Base-by-base conservation (phyloP, 2,329 filamentous ascomycete genomes). In the Talaromyces sp. region DNA sequence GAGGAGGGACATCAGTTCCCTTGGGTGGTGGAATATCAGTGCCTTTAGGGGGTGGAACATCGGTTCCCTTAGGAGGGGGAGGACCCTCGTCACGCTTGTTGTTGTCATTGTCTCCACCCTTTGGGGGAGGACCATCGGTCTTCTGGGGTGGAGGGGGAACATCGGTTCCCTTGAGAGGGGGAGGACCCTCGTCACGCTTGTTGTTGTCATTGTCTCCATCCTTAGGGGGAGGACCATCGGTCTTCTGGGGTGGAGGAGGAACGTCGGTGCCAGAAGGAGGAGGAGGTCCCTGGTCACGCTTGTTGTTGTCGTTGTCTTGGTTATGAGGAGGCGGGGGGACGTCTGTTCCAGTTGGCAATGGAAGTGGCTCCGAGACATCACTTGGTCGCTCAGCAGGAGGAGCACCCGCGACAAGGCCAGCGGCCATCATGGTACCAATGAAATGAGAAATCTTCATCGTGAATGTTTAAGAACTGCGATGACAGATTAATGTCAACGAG, bases 381-480 rank as follows among this genome's bases (percentile, higher is more conserved):
- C 39, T 20, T 17, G 52, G 48, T 10, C 50, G 30, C 8, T 46
- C 44, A 19, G 44, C 45, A 13, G 45, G 50, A 41, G 50, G 50
- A 43, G 50, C 50, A 27, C 36, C 50, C 13, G 50, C 50, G 24
- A 49, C 50, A 4, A 52, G 50, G 32, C 50, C 45, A 30, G 50
- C 50, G 39, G 45, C 50, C 50, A 52, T 52, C 45, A 52, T 39
- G 7, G 50, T 48, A 17, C 44, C 47, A 17, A 52, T 24, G 16
- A 52, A 19, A n/a, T 39, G 30, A 17, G 50, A 52, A 45, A 52
- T 24, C 39, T 49, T 52, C 50, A 52, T 52, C 11, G 8, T 47
- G 49, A 32, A 16, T 20, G 17, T 37, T 6, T 45, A 19, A 35
- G 35, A 13, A 22, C 22, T n/a, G 19, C 16, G n/a, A 19, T 24